These are phyloP conservation scores for Halophytophthora batemanensis DNA, from an alignment of 352 stramenopile genomes.

Conservation along the genomic window DNA sequence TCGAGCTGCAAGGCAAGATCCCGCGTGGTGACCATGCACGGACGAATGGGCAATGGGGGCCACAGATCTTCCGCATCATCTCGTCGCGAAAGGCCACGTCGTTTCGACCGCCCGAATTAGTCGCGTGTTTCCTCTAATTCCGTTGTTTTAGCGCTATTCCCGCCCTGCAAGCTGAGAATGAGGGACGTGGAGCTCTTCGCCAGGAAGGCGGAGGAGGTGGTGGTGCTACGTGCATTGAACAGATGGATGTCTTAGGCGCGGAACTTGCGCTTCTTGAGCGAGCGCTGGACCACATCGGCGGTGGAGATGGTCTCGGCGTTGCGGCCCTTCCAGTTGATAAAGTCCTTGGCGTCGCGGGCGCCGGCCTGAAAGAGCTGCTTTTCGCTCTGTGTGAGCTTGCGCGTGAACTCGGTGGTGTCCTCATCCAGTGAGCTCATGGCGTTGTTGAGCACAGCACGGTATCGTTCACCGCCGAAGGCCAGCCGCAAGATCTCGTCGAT, in stretches of 20 bases:
- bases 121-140: too few species aligned
- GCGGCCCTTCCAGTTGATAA: constrained; percentile 75
- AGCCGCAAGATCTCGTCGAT: constrained; percentile 81
- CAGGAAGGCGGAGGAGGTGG: not conserved
- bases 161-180: too few species aligned
- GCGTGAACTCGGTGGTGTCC: constrained; percentile 83
- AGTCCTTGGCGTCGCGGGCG: constrained; percentile 62
- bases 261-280: constrained; percentile 63
- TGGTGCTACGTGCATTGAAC: not conserved
- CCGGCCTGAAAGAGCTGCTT: constrained; percentile 70
- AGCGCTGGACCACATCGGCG: constrained; percentile 51
- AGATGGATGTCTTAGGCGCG: constrained; percentile 4
- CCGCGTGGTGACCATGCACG: too few species aligned
- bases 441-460: constrained; percentile 77
- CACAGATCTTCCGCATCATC: too few species aligned
- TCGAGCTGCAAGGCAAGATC: not conserved
- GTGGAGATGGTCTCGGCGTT: constrained; percentile 63
- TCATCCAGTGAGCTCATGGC: constrained; percentile 81
- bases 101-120: too few species aligned
- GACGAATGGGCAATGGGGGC: too few species aligned
- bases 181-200: too few species aligned
- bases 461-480: constrained; percentile 73
- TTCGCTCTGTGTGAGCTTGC: constrained; percentile 64
- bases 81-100: too few species aligned
- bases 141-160: too few species aligned